phyloP scores from a whole-genome alignment of 768 basidiomycete species.

The Rickenella mellea region DNA sequence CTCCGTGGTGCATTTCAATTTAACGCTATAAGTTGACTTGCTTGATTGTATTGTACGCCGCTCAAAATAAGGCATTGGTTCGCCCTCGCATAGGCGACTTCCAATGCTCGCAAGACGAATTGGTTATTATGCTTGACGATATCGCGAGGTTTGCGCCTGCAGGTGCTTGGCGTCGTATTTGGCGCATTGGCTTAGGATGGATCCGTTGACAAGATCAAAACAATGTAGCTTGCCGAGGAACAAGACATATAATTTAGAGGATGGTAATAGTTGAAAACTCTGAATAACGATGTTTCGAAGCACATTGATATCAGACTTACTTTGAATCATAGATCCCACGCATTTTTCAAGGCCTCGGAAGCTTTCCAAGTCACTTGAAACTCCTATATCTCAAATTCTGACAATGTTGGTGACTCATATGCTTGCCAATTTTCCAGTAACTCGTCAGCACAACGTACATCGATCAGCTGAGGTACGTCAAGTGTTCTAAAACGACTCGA shows the following conservation, averaged over 20 bases:
- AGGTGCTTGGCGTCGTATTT: constrained; percentile 57
- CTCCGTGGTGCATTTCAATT: background rate
- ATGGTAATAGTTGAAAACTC: no score
- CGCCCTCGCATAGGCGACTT: constrained; percentile 77
- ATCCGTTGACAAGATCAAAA: constrained; percentile 46
- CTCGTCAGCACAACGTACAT: background rate
- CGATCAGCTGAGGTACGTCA: background rate
- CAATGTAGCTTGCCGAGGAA: constrained; percentile 21
- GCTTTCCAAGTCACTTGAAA: constrained; percentile 37
- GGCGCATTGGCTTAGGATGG: constrained; percentile 51
- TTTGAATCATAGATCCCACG: background rate
- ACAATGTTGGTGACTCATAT: constrained; percentile 49
- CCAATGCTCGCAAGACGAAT: constrained; percentile 54
- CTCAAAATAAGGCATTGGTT: constrained; percentile 54
- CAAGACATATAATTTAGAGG: background rate
- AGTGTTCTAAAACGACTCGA: background rate
- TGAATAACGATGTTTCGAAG: background rate
- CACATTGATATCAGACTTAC: constrained; percentile 32
- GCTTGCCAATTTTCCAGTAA: background rate
- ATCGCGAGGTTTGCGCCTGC: constrained; percentile 48
- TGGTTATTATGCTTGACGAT: constrained; percentile 69
- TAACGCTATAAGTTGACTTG: background rate
- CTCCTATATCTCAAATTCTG: constrained; percentile 61
- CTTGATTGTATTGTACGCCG: background rate
- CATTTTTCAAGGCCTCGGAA: no score